Percentiles rank a stretch among this genome's conserved stretches.
phyloP scores from a whole-genome alignment of 352 stramenopile species.

The Phytophthora melonis region DNA sequence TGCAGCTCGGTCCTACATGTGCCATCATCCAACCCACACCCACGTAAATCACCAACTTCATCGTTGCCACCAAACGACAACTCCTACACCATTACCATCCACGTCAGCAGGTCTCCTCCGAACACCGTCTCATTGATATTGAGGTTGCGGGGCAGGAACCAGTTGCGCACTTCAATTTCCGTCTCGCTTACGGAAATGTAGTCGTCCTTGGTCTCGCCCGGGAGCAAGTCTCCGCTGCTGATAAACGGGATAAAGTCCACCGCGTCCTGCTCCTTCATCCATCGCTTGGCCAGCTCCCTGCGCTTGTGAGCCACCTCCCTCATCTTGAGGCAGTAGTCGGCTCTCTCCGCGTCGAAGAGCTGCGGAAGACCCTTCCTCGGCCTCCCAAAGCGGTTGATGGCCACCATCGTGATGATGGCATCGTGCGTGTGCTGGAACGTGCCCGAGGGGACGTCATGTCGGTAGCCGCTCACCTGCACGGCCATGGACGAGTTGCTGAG shows the following conservation, averaged over 20 bases:
- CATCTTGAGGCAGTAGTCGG: slow-evolving; percentile 55
- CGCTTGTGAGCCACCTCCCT: slow-evolving; percentile 49
- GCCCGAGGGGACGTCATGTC: slow-evolving; percentile 49
- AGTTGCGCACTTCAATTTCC: slow-evolving; percentile 74
- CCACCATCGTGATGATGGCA: slow-evolving; percentile 72
- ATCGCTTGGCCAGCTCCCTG: slow-evolving; percentile 48
- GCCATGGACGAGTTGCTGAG: slow-evolving; percentile 64
- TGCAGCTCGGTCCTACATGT: slow-evolving; percentile 60
- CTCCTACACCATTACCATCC: slow-evolving; percentile 54
- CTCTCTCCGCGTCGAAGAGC: slow-evolving; percentile 51
- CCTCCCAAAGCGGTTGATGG: slow-evolving; percentile 60
- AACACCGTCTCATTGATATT: slow-evolving; percentile 83
- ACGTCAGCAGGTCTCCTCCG: slow-evolving; percentile 65
- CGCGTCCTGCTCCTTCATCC: slow-evolving; percentile 52
- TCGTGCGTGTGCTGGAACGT: slow-evolving; percentile 64
- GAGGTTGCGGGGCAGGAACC: slow-evolving; percentile 74
- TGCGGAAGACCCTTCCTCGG: slow-evolving; percentile 50
- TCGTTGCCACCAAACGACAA: not conserved
- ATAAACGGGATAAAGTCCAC: slow-evolving; percentile 58
- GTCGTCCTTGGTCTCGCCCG: slow-evolving; percentile 45
- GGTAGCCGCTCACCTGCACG: slow-evolving; percentile 61
- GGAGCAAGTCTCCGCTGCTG: slow-evolving; percentile 39
- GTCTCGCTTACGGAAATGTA: slow-evolving; percentile 66
- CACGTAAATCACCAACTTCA: slow-evolving; percentile 4
- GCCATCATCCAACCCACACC: not conserved